These are phyloP conservation scores for Cryptosporidium ubiquitum DNA, from an alignment of 169 alveolate genomes.

Conservation along the genomic window DNA sequence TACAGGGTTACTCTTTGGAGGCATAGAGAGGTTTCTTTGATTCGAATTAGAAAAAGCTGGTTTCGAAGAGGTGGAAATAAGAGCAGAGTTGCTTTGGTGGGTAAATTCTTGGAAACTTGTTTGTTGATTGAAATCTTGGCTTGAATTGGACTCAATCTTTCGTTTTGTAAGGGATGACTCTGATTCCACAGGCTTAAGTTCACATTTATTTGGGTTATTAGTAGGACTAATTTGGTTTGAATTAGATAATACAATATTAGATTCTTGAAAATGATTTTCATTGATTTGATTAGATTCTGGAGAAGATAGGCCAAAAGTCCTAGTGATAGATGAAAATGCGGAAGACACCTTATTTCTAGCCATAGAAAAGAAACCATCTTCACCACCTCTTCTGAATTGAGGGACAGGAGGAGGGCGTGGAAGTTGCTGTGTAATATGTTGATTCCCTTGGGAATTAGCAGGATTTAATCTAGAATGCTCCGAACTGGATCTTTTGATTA, in stretches of 20 bases:
- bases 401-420: not conserved
- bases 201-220: not conserved
- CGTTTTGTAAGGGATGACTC: not conserved
- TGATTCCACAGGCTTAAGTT: not conserved
- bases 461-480: conserved; percentile 31
- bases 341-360: conserved; percentile 68
- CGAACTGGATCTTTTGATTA: conserved; percentile 26
- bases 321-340: conserved; percentile 62
- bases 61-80: not conserved
- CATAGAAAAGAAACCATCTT: conserved; percentile 24
- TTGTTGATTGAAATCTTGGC: not conserved
- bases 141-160: not conserved
- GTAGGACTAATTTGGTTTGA: not conserved
- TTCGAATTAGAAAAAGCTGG: not conserved
- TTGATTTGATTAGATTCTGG: not conserved
- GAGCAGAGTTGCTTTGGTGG: not conserved
- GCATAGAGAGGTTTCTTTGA: conserved; percentile 15
- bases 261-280: not conserved
- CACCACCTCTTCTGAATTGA: not conserved
- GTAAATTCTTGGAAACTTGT: not conserved
- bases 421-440: not conserved
- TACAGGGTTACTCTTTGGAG: conserved; percentile 17
- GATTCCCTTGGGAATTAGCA: not conserved
- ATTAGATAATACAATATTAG: not conserved
- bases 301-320: conserved; percentile 37